Evolutionary conservation across 2,329 filamentous ascomycete species (phyloP), one percentile per base, ranked within the genome.

Genomic region (Neonectria hederae): DNA sequence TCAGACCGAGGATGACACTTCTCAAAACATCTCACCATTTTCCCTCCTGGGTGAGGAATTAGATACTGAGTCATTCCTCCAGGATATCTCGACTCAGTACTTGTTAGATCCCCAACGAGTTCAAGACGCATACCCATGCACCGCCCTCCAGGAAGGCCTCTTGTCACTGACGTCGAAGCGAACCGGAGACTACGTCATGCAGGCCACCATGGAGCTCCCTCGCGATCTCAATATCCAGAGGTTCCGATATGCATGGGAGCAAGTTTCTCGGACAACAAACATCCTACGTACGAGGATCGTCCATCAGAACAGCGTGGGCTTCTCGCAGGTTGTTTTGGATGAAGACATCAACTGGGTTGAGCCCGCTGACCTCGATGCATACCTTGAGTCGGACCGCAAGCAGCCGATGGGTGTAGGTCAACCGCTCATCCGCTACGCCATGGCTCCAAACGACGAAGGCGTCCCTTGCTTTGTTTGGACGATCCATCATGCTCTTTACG

Each of bases 211-310:
- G 10, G 62, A 68, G 14, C 43, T 74, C 1, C 30, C 63, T 22
- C 14, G 26, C 0, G 38, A 59, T 9, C n/a, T 70, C 3, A n/a
- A 59, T 4, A 13, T 70, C 1, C 26, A 56, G 1, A 9, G 13
- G 2, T 65, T 74, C n/a, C 30, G 49, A 2, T 6, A 13, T 0
- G 69, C 71, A 6, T 72, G 66, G 70, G 51, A 69, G 10, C 14
- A 56, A 2, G 58, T 65, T 0, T 38, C 59, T 10, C 28, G 45
- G 0, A 4, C 35, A 3, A 51, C 46, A 2, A 51, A 68, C 1
- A 82, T 84, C 35, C 72, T 85, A 11, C 78, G 83, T 4, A 83
- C 83, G 0, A 78, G 82, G 40, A 81, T 86, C 51, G 76, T 84
- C 0, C 81, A 84, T 21, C 75, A 81, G 4, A 72, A 78, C 1